Percentiles rank a stretch among this genome's conserved stretches.
Conservation (phyloP, 106 monocot species). For the Iris macrosiphon region DNA sequence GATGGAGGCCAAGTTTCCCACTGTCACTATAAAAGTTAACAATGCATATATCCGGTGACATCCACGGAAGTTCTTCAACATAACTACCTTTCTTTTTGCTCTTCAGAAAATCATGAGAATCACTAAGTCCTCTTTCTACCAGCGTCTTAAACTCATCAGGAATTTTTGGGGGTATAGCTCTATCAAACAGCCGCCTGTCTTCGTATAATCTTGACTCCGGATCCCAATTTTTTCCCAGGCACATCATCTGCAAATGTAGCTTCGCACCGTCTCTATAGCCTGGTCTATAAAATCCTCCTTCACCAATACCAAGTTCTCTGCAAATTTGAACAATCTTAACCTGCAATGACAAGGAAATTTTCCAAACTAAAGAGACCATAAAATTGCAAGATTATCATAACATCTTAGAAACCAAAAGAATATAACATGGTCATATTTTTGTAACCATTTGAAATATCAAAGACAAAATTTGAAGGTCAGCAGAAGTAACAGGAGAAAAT, state of each 20-base stretch:
- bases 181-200: constrained; percentile 31
- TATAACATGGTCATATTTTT: no score
- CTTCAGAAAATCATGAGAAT: constrained; percentile 27
- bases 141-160: constrained; percentile 33
- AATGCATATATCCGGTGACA: constrained; percentile 63
- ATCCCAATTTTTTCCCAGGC: constrained; percentile 81
- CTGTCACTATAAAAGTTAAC: constrained; percentile 43
- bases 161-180: constrained; percentile 37
- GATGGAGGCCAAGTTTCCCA: constrained; percentile 63
- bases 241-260: constrained; percentile 63
- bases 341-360: constrained; percentile 9
- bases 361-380: background rate
- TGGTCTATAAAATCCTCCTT: constrained; percentile 65
- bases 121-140: constrained; percentile 31
- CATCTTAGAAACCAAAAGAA: no score
- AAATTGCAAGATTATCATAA: no score
- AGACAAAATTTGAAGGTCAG: no score
- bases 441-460: no score
- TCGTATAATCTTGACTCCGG: constrained; percentile 42
- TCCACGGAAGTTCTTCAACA: constrained; percentile 37
- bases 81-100: background rate
- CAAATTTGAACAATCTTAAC: constrained; percentile 37
- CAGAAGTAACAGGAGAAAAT: no score
- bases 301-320: constrained; percentile 38
- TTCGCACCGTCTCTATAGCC: constrained; percentile 54